A percentile compares a stretch with the other conserved stretches of the same genome.
phyloP scores from a whole-genome alignment of 345 rosid genomes.

The Lepidium sativum region DNA sequence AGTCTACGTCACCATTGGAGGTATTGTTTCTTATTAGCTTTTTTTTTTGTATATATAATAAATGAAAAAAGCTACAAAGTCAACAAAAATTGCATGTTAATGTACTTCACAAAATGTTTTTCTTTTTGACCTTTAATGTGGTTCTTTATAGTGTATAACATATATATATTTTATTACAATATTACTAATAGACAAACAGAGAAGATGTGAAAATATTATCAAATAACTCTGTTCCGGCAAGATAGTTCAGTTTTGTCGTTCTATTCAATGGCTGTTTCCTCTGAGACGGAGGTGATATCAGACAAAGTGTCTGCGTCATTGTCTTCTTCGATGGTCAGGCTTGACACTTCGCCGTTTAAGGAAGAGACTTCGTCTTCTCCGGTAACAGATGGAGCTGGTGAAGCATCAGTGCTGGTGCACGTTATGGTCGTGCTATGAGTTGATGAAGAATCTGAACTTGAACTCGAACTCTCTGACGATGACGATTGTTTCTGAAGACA shows the following conservation, averaged over 20 bases:
- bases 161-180: neutral
- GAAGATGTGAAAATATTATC: slow-evolving; percentile 10
- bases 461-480: slow-evolving; percentile 29
- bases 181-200: slow-evolving; percentile 10
- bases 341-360: slow-evolving; percentile 52
- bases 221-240: slow-evolving; percentile 21
- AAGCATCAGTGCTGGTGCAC: slow-evolving; percentile 42
- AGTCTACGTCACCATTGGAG: neutral
- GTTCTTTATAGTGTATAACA: neutral
- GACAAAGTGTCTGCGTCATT: slow-evolving; percentile 34
- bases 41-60: too few relatives aligned
- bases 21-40: neutral
- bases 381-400: slow-evolving; percentile 63
- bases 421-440: slow-evolving; percentile 33
- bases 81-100: neutral
- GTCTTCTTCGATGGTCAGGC: slow-evolving; percentile 41
- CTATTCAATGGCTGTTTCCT: slow-evolving; percentile 28
- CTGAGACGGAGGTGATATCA: slow-evolving; percentile 49
- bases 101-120: neutral
- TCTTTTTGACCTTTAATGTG: neutral
- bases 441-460: slow-evolving; percentile 42
- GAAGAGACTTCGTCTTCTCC: slow-evolving; percentile 78
- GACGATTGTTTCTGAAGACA: slow-evolving; percentile 52
- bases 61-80: too few relatives aligned
- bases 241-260: neutral